These are phyloP conservation scores for Isochrysis galbana DNA, from an alignment of 78 protist species.

Conservation along the genomic window DNA sequence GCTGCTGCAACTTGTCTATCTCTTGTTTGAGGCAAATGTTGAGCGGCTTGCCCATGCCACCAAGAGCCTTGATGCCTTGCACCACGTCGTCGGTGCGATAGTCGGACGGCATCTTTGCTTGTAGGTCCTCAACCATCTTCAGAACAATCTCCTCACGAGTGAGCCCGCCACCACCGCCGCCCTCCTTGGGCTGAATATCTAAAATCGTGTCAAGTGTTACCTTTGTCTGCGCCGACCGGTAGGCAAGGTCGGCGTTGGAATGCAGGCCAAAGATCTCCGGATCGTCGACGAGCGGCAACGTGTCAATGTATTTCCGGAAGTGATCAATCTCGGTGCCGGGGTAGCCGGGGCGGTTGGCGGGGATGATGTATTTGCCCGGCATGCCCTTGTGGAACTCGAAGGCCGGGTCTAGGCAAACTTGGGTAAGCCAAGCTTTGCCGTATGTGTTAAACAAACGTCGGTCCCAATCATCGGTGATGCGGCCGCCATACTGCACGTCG, in stretches of 20 bases:
- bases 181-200: slow-evolving; percentile 80
- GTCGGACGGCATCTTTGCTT: slow-evolving; percentile 69
- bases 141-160: slow-evolving; percentile 72
- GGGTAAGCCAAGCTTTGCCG: slow-evolving; percentile 49
- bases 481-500: slow-evolving; percentile 91
- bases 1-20: slow-evolving; percentile 67
- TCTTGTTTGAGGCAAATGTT: slow-evolving; percentile 81
- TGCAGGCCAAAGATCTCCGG: slow-evolving; percentile 88
- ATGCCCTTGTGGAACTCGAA: slow-evolving; percentile 45
- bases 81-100: slow-evolving; percentile 46
- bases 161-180: slow-evolving; percentile 62
- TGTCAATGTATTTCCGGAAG: slow-evolving; percentile 53
- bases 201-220: slow-evolving; percentile 63
- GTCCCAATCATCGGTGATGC: slow-evolving; percentile 87
- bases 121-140: slow-evolving; percentile 54
- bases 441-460: slow-evolving; percentile 63
- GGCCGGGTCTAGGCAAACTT: slow-evolving; percentile 31
- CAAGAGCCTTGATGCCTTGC: slow-evolving; percentile 1
- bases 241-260: slow-evolving; percentile 84
- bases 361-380: slow-evolving; percentile 47
- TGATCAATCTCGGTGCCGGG: slow-evolving; percentile 5
- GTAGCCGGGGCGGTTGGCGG: background rate
- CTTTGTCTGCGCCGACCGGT: slow-evolving; percentile 48
- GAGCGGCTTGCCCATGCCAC: slow-evolving; percentile 60
- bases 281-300: slow-evolving; percentile 65